Percentiles rank a stretch among this genome's conserved stretches.
These are phyloP conservation scores for Tuber indicum DNA, from an alignment of 495 filamentous ascomycete species.

Conservation along the genomic window DNA sequence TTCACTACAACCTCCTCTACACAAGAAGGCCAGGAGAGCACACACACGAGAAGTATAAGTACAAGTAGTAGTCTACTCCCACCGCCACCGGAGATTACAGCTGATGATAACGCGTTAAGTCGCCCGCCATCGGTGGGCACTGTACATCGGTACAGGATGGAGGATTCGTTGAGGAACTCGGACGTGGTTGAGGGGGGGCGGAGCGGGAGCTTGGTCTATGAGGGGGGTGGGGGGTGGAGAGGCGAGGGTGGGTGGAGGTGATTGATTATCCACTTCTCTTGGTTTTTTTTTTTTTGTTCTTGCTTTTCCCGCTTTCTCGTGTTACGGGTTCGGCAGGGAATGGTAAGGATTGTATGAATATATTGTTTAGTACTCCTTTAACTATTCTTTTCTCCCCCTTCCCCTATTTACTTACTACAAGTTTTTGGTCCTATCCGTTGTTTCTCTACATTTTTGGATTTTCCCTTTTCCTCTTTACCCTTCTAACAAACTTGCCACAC, in stretches of 20 bases:
- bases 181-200: neutral
- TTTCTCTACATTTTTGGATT: neutral
- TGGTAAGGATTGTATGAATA: constrained; percentile 14
- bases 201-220: constrained; percentile 19
- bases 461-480: neutral
- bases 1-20: constrained; percentile 21
- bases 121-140: constrained; percentile 38
- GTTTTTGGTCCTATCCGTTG: neutral
- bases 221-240: constrained; percentile 22
- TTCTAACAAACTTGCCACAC: neutral
- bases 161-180: constrained; percentile 30
- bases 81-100: constrained; percentile 29
- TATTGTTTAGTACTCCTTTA: constrained; percentile 6
- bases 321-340: constrained; percentile 14
- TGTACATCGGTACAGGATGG: constrained; percentile 37
- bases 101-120: constrained; percentile 24
- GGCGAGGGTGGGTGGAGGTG: constrained; percentile 26
- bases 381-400: constrained; percentile 10
- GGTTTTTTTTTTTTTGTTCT: constrained; percentile 11
- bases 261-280: constrained; percentile 12
- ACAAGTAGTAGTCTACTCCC: constrained; percentile 38
- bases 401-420: neutral
- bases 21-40: constrained; percentile 22
- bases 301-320: constrained; percentile 6
- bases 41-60: constrained; percentile 31